Percentiles rank a stretch among this genome's conserved stretches.
Conservation (phyloP, 306 rosid genomes). For the Biancaea sappan region DNA sequence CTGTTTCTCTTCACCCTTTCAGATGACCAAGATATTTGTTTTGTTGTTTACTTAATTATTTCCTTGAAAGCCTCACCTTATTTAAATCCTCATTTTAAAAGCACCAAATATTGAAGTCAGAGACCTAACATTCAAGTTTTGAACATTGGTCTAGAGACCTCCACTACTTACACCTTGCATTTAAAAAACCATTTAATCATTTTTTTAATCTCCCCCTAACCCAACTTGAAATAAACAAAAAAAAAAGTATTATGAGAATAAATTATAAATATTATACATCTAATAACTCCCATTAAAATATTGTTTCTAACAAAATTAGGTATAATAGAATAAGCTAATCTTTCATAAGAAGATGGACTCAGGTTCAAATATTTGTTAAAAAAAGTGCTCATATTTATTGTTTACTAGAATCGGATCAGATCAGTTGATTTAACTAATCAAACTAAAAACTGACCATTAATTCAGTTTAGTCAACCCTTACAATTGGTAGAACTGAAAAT, state of each 20-base stretch:
- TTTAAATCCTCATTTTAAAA: neutral
- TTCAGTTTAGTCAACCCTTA: no score
- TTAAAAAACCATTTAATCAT: conserved; percentile 18
- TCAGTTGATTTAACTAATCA: no score
- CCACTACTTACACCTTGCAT: conserved; percentile 42
- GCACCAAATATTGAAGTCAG: neutral
- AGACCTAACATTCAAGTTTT: conserved; percentile 15
- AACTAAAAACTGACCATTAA: no score
- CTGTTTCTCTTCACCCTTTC: neutral
- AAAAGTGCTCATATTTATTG: no score
- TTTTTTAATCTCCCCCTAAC: neutral
- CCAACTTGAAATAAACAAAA: neutral
- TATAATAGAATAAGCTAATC: no score
- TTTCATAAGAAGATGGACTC: no score
- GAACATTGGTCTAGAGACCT: conserved; percentile 43
- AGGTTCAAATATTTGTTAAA: no score
- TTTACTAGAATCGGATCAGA: no score
- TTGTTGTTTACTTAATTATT: no score
- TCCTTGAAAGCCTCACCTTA: neutral
- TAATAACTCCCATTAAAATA: neutral
- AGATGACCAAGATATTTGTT: neutral
- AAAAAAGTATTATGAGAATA: neutral
- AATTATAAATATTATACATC: neutral
- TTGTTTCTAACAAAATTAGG: no score
- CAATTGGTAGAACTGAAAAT: no score